Percentiles rank a stretch among this genome's conserved stretches.
Conservation (phyloP, 2,329 filamentous ascomycete genomes). For the Penicillium sp. region DNA sequence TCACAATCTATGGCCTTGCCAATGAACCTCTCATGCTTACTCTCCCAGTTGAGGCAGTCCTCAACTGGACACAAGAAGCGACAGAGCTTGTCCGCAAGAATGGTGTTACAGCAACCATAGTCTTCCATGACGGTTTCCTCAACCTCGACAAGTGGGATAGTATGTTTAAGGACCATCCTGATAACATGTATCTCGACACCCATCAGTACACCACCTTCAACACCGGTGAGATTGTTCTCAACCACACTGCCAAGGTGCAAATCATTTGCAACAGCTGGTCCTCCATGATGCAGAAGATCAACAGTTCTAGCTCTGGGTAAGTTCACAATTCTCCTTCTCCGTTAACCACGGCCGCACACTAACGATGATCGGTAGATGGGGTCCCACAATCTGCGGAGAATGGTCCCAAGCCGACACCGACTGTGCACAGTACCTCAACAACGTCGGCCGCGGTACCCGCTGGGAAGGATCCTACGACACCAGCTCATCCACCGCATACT, state of each 20-base stretch:
- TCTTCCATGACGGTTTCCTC: constrained; percentile 95
- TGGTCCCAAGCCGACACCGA: constrained; percentile 98
- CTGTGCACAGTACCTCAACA: constrained; percentile 83
- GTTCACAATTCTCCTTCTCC: constrained; percentile 8
- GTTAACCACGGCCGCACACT: constrained; percentile 4
- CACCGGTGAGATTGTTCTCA: constrained; percentile 76
- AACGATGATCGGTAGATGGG: constrained; percentile 58
- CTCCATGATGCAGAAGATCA: constrained; percentile 70
- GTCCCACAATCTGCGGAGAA: constrained; percentile 91
- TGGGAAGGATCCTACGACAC: constrained; percentile 83
- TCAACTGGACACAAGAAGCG: constrained; percentile 77
- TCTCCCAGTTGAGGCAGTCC: constrained; percentile 66
- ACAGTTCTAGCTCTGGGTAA: constrained; percentile 70
- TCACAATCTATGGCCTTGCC: constrained; percentile 89
- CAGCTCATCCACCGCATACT: constrained; percentile 71
- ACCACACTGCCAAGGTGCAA: constrained; percentile 79
- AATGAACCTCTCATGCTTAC: constrained; percentile 90
- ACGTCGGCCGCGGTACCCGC: constrained; percentile 82
- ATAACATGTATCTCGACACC: constrained; percentile 81
- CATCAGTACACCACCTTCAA: constrained; percentile 99
- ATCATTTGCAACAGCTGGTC: constrained; percentile 91
- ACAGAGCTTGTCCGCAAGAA: constrained; percentile 74
- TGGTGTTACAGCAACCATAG: constrained; percentile 70
- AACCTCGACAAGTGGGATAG: constrained; percentile 90
- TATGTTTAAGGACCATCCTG: constrained; percentile 68